A percentile compares a stretch with the other conserved stretches of the same genome.
These are phyloP conservation scores for Leccinum fallax DNA, from an alignment of 1,284 basidiomycete species.

Conservation along the genomic window DNA sequence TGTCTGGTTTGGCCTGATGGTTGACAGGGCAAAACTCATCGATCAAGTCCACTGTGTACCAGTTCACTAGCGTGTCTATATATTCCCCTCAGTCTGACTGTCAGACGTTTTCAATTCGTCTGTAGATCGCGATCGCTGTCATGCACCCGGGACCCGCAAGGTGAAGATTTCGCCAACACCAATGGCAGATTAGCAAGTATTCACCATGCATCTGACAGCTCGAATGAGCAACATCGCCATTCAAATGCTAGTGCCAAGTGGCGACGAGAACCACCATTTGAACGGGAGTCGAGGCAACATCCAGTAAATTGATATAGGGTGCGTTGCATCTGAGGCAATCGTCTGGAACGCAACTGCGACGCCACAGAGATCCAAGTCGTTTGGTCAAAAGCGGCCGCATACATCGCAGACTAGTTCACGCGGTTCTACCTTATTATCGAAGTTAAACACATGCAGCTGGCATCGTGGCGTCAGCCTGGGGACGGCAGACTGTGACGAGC, in stretches of 20 bases:
- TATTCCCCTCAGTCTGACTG: background rate
- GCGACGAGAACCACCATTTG: background rate
- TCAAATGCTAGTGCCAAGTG: background rate
- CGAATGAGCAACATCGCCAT: background rate
- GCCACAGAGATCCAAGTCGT: background rate
- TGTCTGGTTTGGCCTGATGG: background rate
- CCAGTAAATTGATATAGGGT: background rate
- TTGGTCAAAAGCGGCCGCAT: background rate
- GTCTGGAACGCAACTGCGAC: background rate
- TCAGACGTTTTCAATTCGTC: background rate
- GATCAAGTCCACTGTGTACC: background rate
- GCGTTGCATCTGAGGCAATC: background rate
- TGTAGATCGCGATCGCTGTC: background rate
- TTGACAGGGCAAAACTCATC: background rate
- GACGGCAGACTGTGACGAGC: background rate
- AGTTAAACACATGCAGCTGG: background rate
- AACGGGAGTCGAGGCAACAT: background rate
- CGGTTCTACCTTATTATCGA: background rate
- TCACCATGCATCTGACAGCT: background rate
- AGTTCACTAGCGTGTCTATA: background rate
- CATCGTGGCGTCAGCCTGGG: background rate
- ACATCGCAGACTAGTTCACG: background rate
- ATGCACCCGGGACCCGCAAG: background rate
- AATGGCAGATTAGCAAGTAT: background rate
- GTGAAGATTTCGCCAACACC: background rate